Base-by-base conservation (phyloP, 164 flowering plant species). In the Berberis thunbergii region DNA sequence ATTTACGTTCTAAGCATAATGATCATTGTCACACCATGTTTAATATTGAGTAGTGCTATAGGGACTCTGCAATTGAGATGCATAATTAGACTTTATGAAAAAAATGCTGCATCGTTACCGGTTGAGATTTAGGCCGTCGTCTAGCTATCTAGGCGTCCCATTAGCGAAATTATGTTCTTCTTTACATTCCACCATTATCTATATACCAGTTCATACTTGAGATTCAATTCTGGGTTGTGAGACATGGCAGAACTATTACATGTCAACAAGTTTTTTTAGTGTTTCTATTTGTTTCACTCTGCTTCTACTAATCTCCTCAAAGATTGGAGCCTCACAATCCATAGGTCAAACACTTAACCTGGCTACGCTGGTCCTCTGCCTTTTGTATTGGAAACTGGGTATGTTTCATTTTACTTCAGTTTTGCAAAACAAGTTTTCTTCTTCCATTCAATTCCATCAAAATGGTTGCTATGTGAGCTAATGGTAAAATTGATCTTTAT, bases 311-410 rank as follows among this genome's bases (percentile, higher is more conserved):
- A 26, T 26, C 26, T 26, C 26, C 26, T 26, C 26, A 26, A 26
- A 26, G 26, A 26, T 26, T 10, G 38, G 11, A 13, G 48, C 45
- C 52, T 60, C 41, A n/a, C 41, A 26, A 39, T 12, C 49, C 9
- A 45, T 7, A 2, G 58, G 53, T 4, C 10, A 3, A 8, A 43
- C 13, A 43, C 48, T 63, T 5, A 26, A 26, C 66, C 66, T 2
- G 66, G 66, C 12, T 63, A 53, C 6, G 4, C 43, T 2, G 66
- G 66, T 2, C 42, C 59, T 11, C 66, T 53, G 2, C 66, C 50
- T 53, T 64, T 54, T 41, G 8, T 53, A 1, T 49, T 54, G 1
- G 66, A 64, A 64, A 64, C 66, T 43, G 66, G 66, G 59, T 43
- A 8, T 41, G 65, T 50, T 9, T 3, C n/a, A 43, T 13, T 11